Evolutionary conservation across 2,329 filamentous ascomycete species (phyloP).

Genomic region (Calonectria naviculata): DNA sequence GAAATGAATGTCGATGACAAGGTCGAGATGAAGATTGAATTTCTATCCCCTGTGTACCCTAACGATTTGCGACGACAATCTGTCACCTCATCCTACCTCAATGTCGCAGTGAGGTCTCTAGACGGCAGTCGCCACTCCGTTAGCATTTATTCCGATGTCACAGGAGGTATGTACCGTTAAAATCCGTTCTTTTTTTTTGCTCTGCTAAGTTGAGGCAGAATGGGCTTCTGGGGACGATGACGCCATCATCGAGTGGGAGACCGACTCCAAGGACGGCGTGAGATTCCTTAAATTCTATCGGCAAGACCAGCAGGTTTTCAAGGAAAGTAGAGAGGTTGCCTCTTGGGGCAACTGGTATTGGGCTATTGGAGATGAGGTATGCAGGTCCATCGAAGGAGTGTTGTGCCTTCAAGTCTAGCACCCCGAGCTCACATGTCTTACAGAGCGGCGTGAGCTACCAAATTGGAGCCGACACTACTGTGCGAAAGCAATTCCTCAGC

Average conservation of each 20-base stretch:
- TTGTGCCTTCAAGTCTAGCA: background rate
- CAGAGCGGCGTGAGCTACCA: constrained; percentile 69
- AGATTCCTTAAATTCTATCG: constrained; percentile 74
- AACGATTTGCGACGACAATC: constrained; percentile 75
- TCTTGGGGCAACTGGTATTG: constrained; percentile 88
- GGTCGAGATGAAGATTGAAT: constrained; percentile 74
- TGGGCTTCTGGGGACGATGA: constrained; percentile 74
- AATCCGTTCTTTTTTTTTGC: background rate
- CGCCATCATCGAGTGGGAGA: constrained; percentile 71
- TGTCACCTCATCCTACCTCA: constrained; percentile 76
- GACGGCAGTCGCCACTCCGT: constrained; percentile 73
- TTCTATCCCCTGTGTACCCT: constrained; percentile 77
- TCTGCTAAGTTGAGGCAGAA: constrained; percentile 59
- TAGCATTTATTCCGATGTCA: constrained; percentile 79
- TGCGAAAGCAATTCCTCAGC: constrained; percentile 74
- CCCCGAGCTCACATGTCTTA: background rate
- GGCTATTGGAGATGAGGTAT: constrained; percentile 55
- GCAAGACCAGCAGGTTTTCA: constrained; percentile 71
- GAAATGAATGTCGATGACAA: constrained; percentile 71
- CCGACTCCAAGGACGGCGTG: constrained; percentile 60
- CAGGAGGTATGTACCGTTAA: constrained; percentile 42
- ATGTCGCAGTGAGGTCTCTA: constrained; percentile 69
- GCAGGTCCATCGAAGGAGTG: constrained; percentile 44
- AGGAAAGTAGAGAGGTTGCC: constrained; percentile 75
- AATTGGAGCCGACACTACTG: constrained; percentile 72